Percentiles rank a stretch among this genome's conserved stretches.
phyloP scores from a whole-genome alignment of 2,329 filamentous ascomycete species.

The Colletotrichum lindemuthianum region DNA sequence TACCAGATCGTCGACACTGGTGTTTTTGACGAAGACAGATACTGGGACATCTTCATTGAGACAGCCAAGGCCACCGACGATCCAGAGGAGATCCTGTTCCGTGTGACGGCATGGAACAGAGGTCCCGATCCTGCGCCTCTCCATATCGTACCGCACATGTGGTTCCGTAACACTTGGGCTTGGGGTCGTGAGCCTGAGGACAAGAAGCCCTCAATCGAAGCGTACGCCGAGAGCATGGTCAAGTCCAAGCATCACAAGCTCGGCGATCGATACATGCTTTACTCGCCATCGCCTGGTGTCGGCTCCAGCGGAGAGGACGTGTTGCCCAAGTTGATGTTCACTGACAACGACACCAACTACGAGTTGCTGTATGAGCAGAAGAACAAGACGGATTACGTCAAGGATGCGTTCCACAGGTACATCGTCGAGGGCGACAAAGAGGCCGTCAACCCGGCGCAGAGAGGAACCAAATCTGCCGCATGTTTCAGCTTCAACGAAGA shows the following conservation, averaged over 20 bases:
- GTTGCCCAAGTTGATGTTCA: conserved; percentile 86
- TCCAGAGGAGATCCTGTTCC: conserved; percentile 90
- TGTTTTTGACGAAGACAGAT: conserved; percentile 86
- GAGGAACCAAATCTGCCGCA: conserved; percentile 88
- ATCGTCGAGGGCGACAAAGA: conserved; percentile 85
- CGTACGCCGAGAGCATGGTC: conserved; percentile 72
- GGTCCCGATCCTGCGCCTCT: conserved; percentile 89
- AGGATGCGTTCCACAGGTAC: conserved; percentile 92
- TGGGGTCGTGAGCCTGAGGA: conserved; percentile 84
- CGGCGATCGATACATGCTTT: conserved; percentile 83
- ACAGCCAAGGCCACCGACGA: conserved; percentile 94
- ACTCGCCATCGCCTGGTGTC: conserved; percentile 90
- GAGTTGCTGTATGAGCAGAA: conserved; percentile 78
- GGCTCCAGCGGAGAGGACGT: conserved; percentile 84
- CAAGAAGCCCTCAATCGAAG: conserved; percentile 82
- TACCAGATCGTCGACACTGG: conserved; percentile 94
- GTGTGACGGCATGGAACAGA: conserved; percentile 95
- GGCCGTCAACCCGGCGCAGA: conserved; percentile 81
- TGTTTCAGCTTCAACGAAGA: conserved; percentile 94
- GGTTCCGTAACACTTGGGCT: conserved; percentile 97
- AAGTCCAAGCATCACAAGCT: conserved; percentile 83
- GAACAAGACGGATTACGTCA: conserved; percentile 87
- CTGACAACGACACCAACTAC: conserved; percentile 94
- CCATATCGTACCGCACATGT: conserved; percentile 93
- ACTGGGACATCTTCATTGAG: conserved; percentile 98